Evolutionary conservation across 2,329 filamentous ascomycete genomes (phyloP).

Genomic region (Lasiodiplodia sp.): DNA sequence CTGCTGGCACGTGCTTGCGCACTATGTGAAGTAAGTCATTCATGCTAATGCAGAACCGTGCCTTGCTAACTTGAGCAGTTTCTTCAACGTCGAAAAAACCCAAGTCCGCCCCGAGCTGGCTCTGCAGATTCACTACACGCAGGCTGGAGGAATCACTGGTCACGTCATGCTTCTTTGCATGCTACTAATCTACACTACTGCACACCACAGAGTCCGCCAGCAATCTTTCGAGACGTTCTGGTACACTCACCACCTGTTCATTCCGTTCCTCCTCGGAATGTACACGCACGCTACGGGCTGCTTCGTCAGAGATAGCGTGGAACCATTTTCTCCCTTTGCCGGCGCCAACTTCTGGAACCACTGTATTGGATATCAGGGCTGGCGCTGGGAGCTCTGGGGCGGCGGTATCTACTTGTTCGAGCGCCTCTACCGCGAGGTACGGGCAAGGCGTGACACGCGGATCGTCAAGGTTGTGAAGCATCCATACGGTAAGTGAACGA

Average conservation of each 20-base stretch:
- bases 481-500: constrained; percentile 75
- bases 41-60: background rate
- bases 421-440: constrained; percentile 89
- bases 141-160: constrained; percentile 90
- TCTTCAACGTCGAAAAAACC: constrained; percentile 89
- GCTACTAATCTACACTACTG: constrained; percentile 96
- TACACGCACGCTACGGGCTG: constrained; percentile 97
- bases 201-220: constrained; percentile 90
- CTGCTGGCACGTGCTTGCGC: constrained; percentile 75
- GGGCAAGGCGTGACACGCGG: constrained; percentile 80
- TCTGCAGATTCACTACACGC: constrained; percentile 87
- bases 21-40: constrained; percentile 86
- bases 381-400: constrained; percentile 93
- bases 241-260: constrained; percentile 99
- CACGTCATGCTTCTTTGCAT: constrained; percentile 99
- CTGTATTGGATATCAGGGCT: constrained; percentile 93
- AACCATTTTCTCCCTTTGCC: constrained; percentile 83
- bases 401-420: constrained; percentile 87
- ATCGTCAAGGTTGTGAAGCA: constrained; percentile 95
- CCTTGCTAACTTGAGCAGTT: constrained; percentile 62
- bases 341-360: constrained; percentile 84
- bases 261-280: constrained; percentile 90
- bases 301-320: constrained; percentile 84
- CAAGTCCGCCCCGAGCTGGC: constrained; percentile 84
- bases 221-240: constrained; percentile 99